phyloP scores from a whole-genome alignment of 1,284 basidiomycete genomes.

The Leccinum subspadiceum region DNA sequence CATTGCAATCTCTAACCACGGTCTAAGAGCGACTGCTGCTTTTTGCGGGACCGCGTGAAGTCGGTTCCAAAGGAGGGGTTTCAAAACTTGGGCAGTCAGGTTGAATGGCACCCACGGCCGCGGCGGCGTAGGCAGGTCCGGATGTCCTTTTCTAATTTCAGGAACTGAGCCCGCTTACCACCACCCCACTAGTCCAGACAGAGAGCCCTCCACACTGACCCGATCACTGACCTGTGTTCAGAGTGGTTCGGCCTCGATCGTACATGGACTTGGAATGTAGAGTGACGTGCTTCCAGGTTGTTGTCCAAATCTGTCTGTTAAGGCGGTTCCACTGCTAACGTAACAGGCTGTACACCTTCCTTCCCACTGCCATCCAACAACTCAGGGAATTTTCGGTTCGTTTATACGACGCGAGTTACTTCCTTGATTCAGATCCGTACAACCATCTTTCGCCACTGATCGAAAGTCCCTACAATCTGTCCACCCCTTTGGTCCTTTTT shows the following conservation, averaged over 20 bases:
- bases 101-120: not conserved
- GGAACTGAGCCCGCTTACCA: slow-evolving; percentile 4
- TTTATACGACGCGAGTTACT: slow-evolving; percentile 11
- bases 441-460: slow-evolving; percentile 17
- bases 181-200: not conserved
- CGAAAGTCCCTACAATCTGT: slow-evolving; percentile 14
- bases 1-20: not conserved
- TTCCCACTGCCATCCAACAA: slow-evolving; percentile 20
- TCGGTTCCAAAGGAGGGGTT: slow-evolving; percentile 7
- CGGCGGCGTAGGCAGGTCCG: not conserved
- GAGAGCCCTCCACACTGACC: slow-evolving; percentile 2
- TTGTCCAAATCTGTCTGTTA: slow-evolving; percentile 16
- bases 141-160: slow-evolving; percentile 1
- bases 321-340: slow-evolving; percentile 31
- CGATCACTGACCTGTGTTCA: not conserved
- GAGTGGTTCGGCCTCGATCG: not conserved
- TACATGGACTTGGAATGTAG: not conserved
- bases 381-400: slow-evolving; percentile 19
- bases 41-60: slow-evolving; percentile 19
- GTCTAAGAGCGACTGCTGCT: not conserved
- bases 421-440: slow-evolving; percentile 20
- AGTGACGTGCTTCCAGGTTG: slow-evolving; percentile 7
- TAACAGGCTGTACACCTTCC: slow-evolving; percentile 27
- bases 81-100: slow-evolving; percentile 5
- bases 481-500: slow-evolving; percentile 10